Conservation (phyloP, 2,329 filamentous ascomycete genomes). For the Colletotrichum australisinense region DNA sequence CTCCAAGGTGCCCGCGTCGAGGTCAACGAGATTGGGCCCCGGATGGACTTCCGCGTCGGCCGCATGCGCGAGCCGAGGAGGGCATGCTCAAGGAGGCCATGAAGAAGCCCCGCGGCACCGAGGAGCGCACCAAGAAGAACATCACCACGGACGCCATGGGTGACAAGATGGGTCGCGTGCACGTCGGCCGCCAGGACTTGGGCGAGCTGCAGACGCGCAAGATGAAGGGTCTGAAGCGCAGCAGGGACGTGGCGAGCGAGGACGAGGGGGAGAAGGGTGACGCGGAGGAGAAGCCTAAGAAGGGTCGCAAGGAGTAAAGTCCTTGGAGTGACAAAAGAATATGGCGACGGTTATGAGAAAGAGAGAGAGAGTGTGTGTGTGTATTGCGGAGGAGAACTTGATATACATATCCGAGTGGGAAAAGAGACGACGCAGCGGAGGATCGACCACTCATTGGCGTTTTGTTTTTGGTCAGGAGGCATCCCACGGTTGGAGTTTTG, state of each 20-base stretch:
- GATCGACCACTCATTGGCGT: constrained; percentile 29
- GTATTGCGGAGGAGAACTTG: neutral
- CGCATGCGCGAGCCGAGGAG: constrained; percentile 80
- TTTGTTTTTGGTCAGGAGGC: constrained; percentile 35
- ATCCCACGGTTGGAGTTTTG: constrained; percentile 35
- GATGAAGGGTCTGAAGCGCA: constrained; percentile 98
- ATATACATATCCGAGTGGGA: constrained; percentile 17
- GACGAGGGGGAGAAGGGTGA: constrained; percentile 60
- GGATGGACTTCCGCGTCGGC: constrained; percentile 91
- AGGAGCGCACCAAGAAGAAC: constrained; percentile 95
- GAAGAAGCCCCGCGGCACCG: constrained; percentile 81
- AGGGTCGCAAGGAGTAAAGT: constrained; percentile 33
- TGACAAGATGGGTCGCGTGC: constrained; percentile 95
- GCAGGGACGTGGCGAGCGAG: constrained; percentile 70
- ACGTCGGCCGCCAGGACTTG: constrained; percentile 91
- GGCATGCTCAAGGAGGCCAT: constrained; percentile 89
- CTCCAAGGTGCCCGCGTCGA: constrained; percentile 88
- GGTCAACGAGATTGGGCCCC: constrained; percentile 93
- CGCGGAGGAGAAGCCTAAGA: constrained; percentile 45
- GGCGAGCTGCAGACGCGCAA: constrained; percentile 91
- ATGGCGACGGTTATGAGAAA: neutral
- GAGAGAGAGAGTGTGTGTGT: neutral
- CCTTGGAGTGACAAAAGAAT: neutral
- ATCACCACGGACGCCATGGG: constrained; percentile 90
- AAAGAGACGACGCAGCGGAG: constrained; percentile 18